Base-by-base conservation (phyloP, 495 filamentous ascomycete species). In the Penicillium cataractarum region DNA sequence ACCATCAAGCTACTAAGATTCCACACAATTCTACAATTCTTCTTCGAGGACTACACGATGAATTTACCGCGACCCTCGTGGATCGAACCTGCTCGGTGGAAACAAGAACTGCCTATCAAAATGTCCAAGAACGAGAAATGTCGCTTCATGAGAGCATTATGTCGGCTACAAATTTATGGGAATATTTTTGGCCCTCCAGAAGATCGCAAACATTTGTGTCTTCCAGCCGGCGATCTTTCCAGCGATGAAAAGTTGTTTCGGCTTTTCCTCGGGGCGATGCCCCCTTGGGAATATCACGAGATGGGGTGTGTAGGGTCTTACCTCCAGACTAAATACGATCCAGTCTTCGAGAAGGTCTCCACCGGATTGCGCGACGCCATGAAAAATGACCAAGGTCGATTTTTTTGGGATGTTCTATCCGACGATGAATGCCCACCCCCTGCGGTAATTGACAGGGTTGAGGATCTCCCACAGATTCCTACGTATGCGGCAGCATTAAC, bases 231-330 rank as follows among this genome's bases (percentile, higher is more conserved):
- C 10, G 9, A n/a, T 17, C 5, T 3, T 2, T 19, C 9, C 32
- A 3, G 5, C 19, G 22, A 32, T 7, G 46, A 55, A 31, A 10
- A 56, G 8, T 55, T 55, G 21, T 67, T 60, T 54, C 61, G 58
- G 3, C 19, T 67, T 0, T 70, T 70, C 29, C 67, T 58, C 53
- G 61, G 40, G 2, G 44, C 58, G 4, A 62, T 70, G 44, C 58
- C 67, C 39, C 61, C 58, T 29, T 70, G 67, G 67, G 67, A 67
- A 57, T 46, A 44, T 17, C 57, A 67, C 15, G 64, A 70, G 37
- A 67, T 70, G 29, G 57, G 64, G 1, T 39, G 67, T 46, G 49
- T 67, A 27, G 54, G 32, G 19, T 32, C 8, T 4, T 70, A 67
- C 29, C 27, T 67, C 24, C 57, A 22, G 9, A 26, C 57, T 0